These are phyloP conservation scores for Hyparrhenia diplandra DNA, from an alignment of 176 grass and related monocot species.

Conservation along the genomic window DNA sequence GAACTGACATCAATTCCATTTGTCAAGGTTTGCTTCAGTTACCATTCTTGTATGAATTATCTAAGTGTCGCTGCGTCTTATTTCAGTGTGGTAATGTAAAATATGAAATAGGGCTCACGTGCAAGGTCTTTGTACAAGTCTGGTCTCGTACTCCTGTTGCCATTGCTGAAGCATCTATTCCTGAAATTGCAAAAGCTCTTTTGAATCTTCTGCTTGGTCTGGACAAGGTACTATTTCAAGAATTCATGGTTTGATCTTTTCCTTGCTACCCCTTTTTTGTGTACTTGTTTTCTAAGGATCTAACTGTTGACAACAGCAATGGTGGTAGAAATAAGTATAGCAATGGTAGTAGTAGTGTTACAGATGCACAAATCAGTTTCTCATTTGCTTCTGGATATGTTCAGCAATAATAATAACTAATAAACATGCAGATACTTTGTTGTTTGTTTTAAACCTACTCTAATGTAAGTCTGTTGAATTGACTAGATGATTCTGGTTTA, in stretches of 20 bases:
- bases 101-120: conserved; percentile 63
- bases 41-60: conserved; percentile 10
- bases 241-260: conserved; percentile 3
- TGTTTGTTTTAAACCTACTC: conserved; percentile 12
- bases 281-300: not conserved
- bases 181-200: conserved; percentile 80
- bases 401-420: not conserved
- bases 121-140: conserved; percentile 89
- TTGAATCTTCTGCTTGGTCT: conserved; percentile 72
- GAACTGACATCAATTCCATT: conserved; percentile 88
- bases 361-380: not conserved
- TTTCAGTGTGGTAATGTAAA: conserved; percentile 23
- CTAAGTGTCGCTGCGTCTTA: conserved; percentile 9
- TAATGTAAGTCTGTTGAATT: conserved; percentile 18
- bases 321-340: not conserved
- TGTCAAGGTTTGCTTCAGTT: conserved; percentile 63
- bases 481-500: conserved; percentile 51
- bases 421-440: not conserved
- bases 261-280: not conserved
- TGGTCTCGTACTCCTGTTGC: conserved; percentile 73
- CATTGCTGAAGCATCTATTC: conserved; percentile 91
- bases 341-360: not conserved
- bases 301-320: not conserved
- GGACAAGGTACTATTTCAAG: conserved; percentile 38
- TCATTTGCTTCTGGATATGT: conserved; percentile 5